phyloP scores from a whole-genome alignment of 2,329 filamentous ascomycete genomes.

The Epichloe elymi region DNA sequence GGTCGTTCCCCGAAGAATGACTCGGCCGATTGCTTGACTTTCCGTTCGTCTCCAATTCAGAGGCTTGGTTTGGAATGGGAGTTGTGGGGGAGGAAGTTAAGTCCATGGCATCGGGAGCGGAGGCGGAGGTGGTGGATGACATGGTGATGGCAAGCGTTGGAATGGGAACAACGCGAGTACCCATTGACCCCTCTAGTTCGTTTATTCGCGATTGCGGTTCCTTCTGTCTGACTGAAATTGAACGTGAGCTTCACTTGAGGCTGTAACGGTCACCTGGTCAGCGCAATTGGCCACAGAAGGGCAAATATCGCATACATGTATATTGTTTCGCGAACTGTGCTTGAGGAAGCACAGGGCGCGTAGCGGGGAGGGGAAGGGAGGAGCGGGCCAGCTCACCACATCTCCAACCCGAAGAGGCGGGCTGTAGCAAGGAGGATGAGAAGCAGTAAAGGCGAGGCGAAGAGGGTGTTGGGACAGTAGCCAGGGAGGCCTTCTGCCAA shows the following conservation, averaged over 20 bases:
- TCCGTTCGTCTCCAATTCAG: conserved; percentile 28
- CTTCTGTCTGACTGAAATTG: neutral
- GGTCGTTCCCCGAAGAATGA: conserved; percentile 26
- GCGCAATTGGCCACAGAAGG: neutral
- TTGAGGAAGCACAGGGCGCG: neutral
- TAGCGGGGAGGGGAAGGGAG: neutral
- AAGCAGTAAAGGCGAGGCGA: neutral
- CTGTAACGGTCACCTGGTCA: neutral
- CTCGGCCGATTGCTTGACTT: conserved; percentile 23
- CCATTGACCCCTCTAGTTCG: conserved; percentile 10
- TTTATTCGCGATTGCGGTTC: neutral
- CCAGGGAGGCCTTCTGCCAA: neutral
- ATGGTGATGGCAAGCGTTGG: conserved; percentile 43
- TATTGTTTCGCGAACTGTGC: neutral
- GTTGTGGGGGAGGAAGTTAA: conserved; percentile 38
- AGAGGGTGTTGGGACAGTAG: neutral
- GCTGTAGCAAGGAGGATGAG: neutral
- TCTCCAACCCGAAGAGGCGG: conserved; percentile 3
- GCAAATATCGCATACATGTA: neutral
- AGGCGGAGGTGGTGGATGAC: conserved; percentile 43
- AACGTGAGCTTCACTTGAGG: neutral
- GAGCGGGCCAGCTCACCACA: conserved; percentile 6
- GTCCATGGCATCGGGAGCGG: conserved; percentile 50
- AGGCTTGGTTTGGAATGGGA: conserved; percentile 30
- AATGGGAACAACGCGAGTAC: conserved; percentile 43